Conservation (phyloP, 768 basidiomycete genomes). For the Agaricus subrufescens region DNA sequence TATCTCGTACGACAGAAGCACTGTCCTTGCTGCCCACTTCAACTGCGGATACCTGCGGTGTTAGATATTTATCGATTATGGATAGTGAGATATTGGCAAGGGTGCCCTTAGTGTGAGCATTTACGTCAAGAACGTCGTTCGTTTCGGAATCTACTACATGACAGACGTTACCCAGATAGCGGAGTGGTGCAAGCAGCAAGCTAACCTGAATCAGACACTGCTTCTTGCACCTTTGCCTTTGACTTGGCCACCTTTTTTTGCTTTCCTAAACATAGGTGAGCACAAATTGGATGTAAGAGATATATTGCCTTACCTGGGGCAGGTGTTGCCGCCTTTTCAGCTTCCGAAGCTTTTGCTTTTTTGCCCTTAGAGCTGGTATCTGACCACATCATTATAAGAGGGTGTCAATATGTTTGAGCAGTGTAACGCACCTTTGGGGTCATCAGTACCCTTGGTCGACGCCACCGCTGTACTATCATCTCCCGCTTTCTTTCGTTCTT, state of each 20-base stretch:
- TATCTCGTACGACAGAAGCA: background rate
- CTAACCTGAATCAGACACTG: slow-evolving; percentile 6
- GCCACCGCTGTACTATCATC: too few relatives aligned
- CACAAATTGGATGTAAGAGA: background rate
- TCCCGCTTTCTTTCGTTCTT: background rate
- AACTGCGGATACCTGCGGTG: background rate
- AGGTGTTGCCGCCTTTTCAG: background rate
- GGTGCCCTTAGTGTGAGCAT: background rate
- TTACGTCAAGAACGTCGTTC: background rate
- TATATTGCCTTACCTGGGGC: background rate
- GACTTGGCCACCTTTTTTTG: background rate
- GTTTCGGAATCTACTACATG: slow-evolving; percentile 11
- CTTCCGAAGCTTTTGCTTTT: background rate
- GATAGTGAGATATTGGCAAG: background rate
- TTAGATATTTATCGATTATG: slow-evolving; percentile 9
- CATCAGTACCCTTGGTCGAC: too few relatives aligned
- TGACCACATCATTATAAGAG: slow-evolving; percentile 5
- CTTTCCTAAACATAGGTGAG: background rate
- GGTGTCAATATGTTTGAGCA: too few relatives aligned
- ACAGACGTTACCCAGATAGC: slow-evolving; percentile 1
- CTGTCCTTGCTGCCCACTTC: background rate
- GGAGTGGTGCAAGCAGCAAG: background rate
- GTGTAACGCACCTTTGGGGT: too few relatives aligned
- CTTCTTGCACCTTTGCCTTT: slow-evolving; percentile 4
- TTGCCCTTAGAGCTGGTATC: background rate